Base-by-base conservation (phyloP, 805 yeast species). In the Schizosaccharomyces cryophilus region DNA sequence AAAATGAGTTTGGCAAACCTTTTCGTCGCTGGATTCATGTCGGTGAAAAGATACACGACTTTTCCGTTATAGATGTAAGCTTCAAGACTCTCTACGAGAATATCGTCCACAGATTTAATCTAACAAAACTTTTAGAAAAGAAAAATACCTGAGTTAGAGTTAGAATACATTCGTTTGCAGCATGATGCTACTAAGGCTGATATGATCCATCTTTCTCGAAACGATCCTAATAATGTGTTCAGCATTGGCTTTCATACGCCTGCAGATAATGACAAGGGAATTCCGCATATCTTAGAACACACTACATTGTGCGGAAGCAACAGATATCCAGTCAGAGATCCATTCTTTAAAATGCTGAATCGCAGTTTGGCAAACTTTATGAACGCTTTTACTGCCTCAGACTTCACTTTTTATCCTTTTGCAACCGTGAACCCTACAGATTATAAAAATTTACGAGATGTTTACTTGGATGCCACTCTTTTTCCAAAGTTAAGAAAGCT, bases 351-450 rank as follows among this genome's bases (percentile, higher is more conserved):
- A 70, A 93, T 93, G 98, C 75, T 90, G 63, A 90, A 88, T 70
- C 74, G 96, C 64, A 87, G 96, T n/a, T 73, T 93, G 67, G 82
- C 96, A 42, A 93, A 87, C 70, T 93, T 88, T 72, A 93, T 93
- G 98, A 93, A 93, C 70, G 98, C 98, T 7, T 87, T 93, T 96
- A 93, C 98, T 0, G 98, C 95, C 26, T 89, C 85, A 66, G 97
- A 93, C 71, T 89, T 88, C 69, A 93, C 98, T 0, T 89, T 82
- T 71, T 93, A 85, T 67, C 98, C 98, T 4, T 93, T 93, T 74
- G 85, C 97, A 35, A 93, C 98, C 1, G 90, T 97, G 11, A 93
- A 93, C 71, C 70, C 72, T 54, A 79, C 79, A 61, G 98, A 93
- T 69, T 93, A 78, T 70, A 77, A 77, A 40, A 93, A 93, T 68